phyloP scores from a whole-genome alignment of 208 protist genomes.

The Acanthamoeba royreba region DNA sequence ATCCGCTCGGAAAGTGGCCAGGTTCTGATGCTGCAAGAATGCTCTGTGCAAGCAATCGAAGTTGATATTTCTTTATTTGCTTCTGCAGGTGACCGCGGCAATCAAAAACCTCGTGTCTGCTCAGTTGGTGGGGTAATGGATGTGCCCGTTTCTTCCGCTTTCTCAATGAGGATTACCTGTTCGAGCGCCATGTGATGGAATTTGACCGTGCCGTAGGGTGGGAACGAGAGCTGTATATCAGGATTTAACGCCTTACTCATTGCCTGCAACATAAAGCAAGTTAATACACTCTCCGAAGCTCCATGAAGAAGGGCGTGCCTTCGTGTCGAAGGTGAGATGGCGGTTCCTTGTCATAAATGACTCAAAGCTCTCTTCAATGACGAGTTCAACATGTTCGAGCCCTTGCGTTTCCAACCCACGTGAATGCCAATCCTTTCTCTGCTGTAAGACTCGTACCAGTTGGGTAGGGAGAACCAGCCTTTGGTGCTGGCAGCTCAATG shows the following conservation, averaged over 20 bases:
- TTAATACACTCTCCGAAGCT: too few relatives aligned
- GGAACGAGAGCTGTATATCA: slow-evolving; percentile 1
- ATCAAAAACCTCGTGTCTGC: slow-evolving; percentile 35
- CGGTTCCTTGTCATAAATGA: neutral
- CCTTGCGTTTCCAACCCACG: neutral
- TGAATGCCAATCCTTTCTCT: neutral
- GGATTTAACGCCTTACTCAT: slow-evolving; percentile 1
- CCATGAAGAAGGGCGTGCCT: neutral
- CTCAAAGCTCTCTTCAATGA: slow-evolving; percentile 28
- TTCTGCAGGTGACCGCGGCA: slow-evolving; percentile 6
- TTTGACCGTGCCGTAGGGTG: slow-evolving; percentile 12
- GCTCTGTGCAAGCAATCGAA: neutral
- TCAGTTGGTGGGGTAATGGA: neutral
- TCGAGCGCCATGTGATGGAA: slow-evolving; percentile 35
- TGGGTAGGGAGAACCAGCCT: neutral
- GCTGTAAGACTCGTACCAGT: neutral
- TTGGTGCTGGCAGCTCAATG: slow-evolving; percentile 6
- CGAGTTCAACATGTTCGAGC: slow-evolving; percentile 28
- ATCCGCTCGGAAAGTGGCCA: slow-evolving; percentile 36
- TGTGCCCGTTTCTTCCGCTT: neutral
- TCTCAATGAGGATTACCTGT: neutral
- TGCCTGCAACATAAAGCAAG: neutral
- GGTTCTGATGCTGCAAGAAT: too few relatives aligned
- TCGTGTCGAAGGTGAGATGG: neutral
- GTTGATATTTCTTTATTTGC: neutral